Conservation (phyloP, 2,329 filamentous ascomycete genomes). For the Trichoderma pleuroti region DNA sequence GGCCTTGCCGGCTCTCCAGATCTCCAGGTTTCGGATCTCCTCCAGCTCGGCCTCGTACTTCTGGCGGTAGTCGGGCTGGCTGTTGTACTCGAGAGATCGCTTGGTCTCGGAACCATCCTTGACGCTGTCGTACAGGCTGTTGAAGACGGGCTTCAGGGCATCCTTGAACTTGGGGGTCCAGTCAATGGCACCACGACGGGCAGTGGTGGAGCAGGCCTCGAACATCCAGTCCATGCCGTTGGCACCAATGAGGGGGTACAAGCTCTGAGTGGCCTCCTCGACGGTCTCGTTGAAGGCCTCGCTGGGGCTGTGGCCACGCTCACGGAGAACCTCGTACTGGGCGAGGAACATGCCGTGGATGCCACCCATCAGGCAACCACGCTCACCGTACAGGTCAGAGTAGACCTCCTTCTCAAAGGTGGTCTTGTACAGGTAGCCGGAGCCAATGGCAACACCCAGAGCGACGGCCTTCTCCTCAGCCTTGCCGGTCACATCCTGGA, state of each 20-base stretch:
- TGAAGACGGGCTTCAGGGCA: slow-evolving; percentile 97
- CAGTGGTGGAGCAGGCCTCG: slow-evolving; percentile 98
- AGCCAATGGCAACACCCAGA: slow-evolving; percentile 93
- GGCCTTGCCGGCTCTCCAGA: slow-evolving; percentile 98
- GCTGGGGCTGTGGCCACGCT: slow-evolving; percentile 94
- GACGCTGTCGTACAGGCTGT: slow-evolving; percentile 92
- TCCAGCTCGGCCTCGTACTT: slow-evolving; percentile 98
- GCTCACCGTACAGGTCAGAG: slow-evolving; percentile 99
- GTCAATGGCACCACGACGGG: slow-evolving; percentile 97
- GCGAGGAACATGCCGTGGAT: slow-evolving; percentile 99
- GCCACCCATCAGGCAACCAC: slow-evolving; percentile 98
- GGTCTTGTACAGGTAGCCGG: slow-evolving; percentile 99
- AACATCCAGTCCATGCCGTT: slow-evolving; percentile 99
- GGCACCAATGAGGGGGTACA: slow-evolving; percentile 95
- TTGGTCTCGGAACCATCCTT: slow-evolving; percentile 89
- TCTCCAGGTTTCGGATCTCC: slow-evolving; percentile 97
- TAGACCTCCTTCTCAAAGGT: slow-evolving; percentile 99
- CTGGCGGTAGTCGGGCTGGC: slow-evolving; percentile 91
- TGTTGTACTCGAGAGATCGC: slow-evolving; percentile 96
- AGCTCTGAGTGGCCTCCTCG: slow-evolving; percentile 96
- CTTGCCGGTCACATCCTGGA: slow-evolving; percentile 96
- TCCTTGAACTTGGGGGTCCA: slow-evolving; percentile 98
- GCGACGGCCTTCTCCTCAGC: slow-evolving; percentile 97
- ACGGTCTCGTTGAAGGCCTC: slow-evolving; percentile 99
- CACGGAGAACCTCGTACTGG: slow-evolving; percentile 99